A percentile compares a stretch with the other conserved stretches of the same genome.
Conservation (phyloP, 192 early-diverging fungal genomes). For the Gorgonomyces haynaldii region DNA sequence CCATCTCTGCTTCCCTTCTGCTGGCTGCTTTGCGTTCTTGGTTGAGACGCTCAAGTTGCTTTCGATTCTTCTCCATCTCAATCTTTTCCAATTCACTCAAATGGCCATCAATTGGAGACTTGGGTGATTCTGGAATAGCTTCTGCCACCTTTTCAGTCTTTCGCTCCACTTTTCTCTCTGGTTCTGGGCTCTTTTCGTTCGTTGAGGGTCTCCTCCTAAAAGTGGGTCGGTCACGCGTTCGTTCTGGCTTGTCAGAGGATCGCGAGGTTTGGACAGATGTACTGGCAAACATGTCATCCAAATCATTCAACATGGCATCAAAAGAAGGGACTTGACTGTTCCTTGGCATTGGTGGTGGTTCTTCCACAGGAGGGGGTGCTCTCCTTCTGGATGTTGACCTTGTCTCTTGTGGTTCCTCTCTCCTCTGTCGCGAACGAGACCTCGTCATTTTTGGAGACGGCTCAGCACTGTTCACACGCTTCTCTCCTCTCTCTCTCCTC, state of each 20-base stretch:
- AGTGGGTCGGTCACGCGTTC: conserved; percentile 4
- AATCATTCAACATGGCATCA: background rate
- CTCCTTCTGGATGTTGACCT: conserved; percentile 3
- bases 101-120: too few relatives aligned
- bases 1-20: conserved; percentile 6
- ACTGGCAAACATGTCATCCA: background rate
- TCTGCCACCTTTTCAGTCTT: conserved; percentile 11
- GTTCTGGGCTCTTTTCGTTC: conserved; percentile 5
- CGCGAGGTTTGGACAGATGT: background rate
- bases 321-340: background rate
- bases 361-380: too few relatives aligned
- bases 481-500: background rate
- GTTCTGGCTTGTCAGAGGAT: background rate
- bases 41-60: background rate
- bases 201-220: conserved; percentile 14
- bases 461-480: background rate
- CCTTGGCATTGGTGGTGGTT: background rate
- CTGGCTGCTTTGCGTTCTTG: background rate
- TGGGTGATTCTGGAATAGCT: background rate
- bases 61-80: too few relatives aligned
- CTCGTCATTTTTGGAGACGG: background rate
- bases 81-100: too few relatives aligned
- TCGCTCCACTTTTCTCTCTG: conserved; percentile 5
- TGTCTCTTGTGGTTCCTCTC: too few relatives aligned
- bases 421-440: too few relatives aligned